Percentiles rank a stretch among this genome's conserved stretches.
Evolutionary conservation across 1,139 yeast genomes (phyloP).

Genomic region (Saccharomyces hybrid): DNA sequence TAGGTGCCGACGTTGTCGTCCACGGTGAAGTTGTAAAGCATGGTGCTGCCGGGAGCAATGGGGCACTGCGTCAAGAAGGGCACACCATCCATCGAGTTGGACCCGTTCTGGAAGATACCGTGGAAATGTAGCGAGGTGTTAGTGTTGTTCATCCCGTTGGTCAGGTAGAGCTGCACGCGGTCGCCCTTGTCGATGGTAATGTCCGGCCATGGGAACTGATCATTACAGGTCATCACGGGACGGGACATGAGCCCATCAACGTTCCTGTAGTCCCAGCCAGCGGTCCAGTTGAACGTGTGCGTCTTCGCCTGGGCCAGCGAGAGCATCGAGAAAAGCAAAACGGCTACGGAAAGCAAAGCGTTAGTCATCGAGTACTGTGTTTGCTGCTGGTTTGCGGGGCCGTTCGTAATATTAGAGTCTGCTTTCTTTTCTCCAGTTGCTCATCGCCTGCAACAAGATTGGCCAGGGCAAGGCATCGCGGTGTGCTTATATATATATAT

Average conservation of each 20-base stretch:
- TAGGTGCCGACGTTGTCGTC: conserved; percentile 75
- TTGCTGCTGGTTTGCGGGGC: neutral
- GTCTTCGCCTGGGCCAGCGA: conserved; percentile 40
- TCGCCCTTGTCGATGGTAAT: conserved; percentile 69
- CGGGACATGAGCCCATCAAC: conserved; percentile 69
- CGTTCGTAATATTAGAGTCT: neutral
- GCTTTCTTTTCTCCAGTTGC: neutral
- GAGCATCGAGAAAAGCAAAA: neutral
- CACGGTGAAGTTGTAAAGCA: conserved; percentile 74
- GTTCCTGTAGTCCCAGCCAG: conserved; percentile 62
- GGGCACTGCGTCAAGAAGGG: conserved; percentile 84
- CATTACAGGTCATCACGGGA: conserved; percentile 71
- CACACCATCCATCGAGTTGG: conserved; percentile 80
- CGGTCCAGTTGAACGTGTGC: conserved; percentile 62
- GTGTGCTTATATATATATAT: neutral
- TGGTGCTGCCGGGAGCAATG: conserved; percentile 62
- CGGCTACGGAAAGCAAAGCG: neutral
- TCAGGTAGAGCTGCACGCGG: conserved; percentile 57
- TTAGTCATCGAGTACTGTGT: neutral
- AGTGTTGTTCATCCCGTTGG: conserved; percentile 57
- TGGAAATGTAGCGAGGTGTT: conserved; percentile 85
- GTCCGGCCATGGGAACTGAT: conserved; percentile 79
- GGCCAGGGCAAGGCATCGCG: neutral
- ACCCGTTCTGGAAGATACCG: conserved; percentile 75
- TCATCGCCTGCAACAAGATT: neutral